A percentile compares a stretch with the other conserved stretches of the same genome.
phyloP scores from a whole-genome alignment of 164 flowering plant species.

The Akebia trifoliata region DNA sequence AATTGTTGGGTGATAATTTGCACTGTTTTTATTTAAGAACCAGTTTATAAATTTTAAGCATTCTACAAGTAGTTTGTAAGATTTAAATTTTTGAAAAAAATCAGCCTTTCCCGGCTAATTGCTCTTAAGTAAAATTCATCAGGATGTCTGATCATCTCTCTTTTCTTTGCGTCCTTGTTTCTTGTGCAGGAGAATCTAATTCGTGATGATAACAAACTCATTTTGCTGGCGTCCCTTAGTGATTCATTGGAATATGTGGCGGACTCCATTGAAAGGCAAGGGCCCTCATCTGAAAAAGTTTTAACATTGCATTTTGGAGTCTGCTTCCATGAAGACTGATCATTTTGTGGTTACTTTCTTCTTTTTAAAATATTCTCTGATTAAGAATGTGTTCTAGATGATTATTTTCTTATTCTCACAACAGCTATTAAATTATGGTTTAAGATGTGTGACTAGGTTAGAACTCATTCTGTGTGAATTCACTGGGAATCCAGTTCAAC shows the following conservation, averaged over 20 bases:
- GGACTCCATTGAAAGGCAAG: constrained; percentile 92
- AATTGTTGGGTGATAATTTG: not conserved
- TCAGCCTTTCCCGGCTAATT: no score
- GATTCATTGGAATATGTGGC: constrained; percentile 99
- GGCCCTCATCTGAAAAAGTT: not conserved
- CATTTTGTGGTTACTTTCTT: no score
- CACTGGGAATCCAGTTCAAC: no score
- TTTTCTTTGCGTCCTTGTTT: constrained; percentile 3
- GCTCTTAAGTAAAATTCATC: not conserved
- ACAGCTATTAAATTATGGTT: no score
- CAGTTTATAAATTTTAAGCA: not conserved
- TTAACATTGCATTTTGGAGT: not conserved
- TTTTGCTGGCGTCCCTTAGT: constrained; percentile 91
- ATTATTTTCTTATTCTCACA: no score
- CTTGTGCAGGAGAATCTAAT: constrained; percentile 85
- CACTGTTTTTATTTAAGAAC: not conserved
- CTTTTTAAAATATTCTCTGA: no score
- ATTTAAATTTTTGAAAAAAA: not conserved
- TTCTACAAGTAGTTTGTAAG: not conserved
- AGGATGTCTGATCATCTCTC: not conserved
- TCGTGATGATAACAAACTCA: constrained; percentile 92
- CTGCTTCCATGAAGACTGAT: not conserved
- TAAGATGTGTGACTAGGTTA: no score
- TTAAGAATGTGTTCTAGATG: no score
- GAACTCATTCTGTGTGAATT: no score